Base-by-base conservation (phyloP, 768 basidiomycete species). In the Leccinum imitatum region DNA sequence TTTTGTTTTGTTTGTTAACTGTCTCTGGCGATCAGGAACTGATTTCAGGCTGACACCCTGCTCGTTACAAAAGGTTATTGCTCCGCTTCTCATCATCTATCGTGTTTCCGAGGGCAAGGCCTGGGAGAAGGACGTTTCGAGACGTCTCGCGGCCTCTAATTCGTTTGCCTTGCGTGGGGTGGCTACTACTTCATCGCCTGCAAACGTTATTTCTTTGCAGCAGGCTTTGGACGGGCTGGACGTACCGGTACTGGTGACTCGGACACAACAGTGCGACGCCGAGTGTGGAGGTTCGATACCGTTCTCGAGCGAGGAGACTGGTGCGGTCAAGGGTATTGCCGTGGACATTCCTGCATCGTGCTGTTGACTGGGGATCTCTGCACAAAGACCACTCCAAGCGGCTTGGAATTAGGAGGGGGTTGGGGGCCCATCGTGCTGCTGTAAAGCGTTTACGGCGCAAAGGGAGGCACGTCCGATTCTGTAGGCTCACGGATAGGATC, bases 21-120 rank as follows among this genome's bases (percentile, higher is more conserved):
- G 21, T 23, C 21, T 23, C 21, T 23, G 21, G 21, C 9, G 41
- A n/a, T n/a, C 41, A 25, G 51, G 60, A 35, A 64, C 33, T 3
- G 14, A 3, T 41, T 8, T 6, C 17, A 15, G 25, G 31, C 17
- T 35, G 17, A 30, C 23, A 23, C 23, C 23, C 23, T 23, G 3
- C 23, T 23, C 23, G 23, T 23, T 23, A 23, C 23, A 21, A 23
- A 6, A 47, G 80, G 74, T 79, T 68, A 75, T 81, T 33, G 79
- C 81, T 11, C 75, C 77, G 0, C 78, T 80, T 61, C 72, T 82
- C 23, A 82, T 82, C 59, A 80, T 79, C 35, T 78, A 78, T 47
- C 77, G 80, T 19, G 69, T 82, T 9, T 76, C 79, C 2, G 71
- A 78, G 59, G 81, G 81, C 15, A 73, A 76, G 19, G 80, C 78